Percentiles rank a stretch among this genome's conserved stretches.
Evolutionary conservation across 192 early-diverging fungal species (phyloP).

Genomic region (Backusella circina): DNA sequence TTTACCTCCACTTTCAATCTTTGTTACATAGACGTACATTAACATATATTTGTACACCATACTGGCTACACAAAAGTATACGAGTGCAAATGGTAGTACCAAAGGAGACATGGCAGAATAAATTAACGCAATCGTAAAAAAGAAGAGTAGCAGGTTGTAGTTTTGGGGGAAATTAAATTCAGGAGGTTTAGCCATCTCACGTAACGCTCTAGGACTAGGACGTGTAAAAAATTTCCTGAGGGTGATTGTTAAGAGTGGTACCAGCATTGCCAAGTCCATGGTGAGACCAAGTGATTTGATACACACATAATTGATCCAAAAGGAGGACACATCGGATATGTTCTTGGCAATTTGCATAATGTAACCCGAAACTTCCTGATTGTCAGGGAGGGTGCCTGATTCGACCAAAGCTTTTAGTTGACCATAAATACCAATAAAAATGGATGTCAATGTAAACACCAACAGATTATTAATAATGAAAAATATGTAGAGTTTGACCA

Average conservation of each 20-base stretch:
- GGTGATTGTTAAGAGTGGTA: constrained; percentile 48
- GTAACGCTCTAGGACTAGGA: constrained; percentile 68
- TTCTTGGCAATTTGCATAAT: constrained; percentile 30
- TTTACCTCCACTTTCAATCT: constrained; percentile 66
- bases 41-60: constrained; percentile 72
- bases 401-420: constrained; percentile 16
- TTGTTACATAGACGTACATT: constrained; percentile 72
- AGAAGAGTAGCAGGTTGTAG: constrained; percentile 66
- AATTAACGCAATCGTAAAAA: constrained; percentile 69
- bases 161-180: constrained; percentile 71
- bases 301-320: constrained; percentile 79
- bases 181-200: constrained; percentile 60
- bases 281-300: constrained; percentile 59
- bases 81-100: constrained; percentile 60
- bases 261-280: constrained; percentile 67
- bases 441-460: constrained; percentile 54
- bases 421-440: constrained; percentile 31
- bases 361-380: constrained; percentile 8
- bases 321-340: constrained; percentile 52
- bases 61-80: constrained; percentile 61
- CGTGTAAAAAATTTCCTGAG: constrained; percentile 50
- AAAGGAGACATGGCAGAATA: constrained; percentile 73
- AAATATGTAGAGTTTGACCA: constrained; percentile 74
- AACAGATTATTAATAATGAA: constrained; percentile 70
- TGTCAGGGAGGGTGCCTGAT: constrained; percentile 7